Evolutionary conservation across 2,329 filamentous ascomycete genomes (phyloP), one percentile per base, ranked within the genome.

Genomic region (Bimuria novae-zelandiae): DNA sequence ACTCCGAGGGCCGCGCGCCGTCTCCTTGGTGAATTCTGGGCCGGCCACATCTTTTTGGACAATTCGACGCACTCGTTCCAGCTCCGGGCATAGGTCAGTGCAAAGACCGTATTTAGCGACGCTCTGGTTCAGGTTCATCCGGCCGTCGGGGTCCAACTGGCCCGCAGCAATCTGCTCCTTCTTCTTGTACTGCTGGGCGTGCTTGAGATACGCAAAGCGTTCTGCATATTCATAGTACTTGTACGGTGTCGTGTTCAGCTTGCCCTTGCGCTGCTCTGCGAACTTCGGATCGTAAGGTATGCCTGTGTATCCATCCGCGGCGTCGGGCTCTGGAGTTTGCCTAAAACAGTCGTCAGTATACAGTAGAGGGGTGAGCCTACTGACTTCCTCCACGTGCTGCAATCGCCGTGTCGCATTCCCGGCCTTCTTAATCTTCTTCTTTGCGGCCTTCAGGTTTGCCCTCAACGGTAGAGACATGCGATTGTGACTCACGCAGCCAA

Each of bases 61-160:
- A 43, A 86, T 84, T 33, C 85, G 79, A 59, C 85, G 80, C 37
- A 86, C 80, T 37, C 84, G 74, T 72, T 88, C 85, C 52, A 78
- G 85, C 57, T 86, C 82, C 2, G 85, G 81, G 64, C 85, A 88
- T 84, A 87, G 87, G 58, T 83, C 81, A 33, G 78, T 79, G 69
- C 85, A 87, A 45, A 80, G 83, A 45, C 84, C 85, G 4, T 84
- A 79, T 0, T 82, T 79, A 17, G 82, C 85, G 62, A 87, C 85
- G 23, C 84, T 84, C 56, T 86, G 79, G 25, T 79, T 78, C 52
- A 87, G 74, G 21, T 77, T 78, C 48, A 81, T 83, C n/a, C 82
- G 82, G 37, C 69, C 82, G 53, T 84, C 80, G 4, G 84, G 84
- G 63, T 87, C 69, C 70, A 72, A 69, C 19, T 64, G 63, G 7